Evolutionary conservation across 192 early-diverging fungal species (phyloP).

Genomic region (Rhizoclosmatium globosum): DNA sequence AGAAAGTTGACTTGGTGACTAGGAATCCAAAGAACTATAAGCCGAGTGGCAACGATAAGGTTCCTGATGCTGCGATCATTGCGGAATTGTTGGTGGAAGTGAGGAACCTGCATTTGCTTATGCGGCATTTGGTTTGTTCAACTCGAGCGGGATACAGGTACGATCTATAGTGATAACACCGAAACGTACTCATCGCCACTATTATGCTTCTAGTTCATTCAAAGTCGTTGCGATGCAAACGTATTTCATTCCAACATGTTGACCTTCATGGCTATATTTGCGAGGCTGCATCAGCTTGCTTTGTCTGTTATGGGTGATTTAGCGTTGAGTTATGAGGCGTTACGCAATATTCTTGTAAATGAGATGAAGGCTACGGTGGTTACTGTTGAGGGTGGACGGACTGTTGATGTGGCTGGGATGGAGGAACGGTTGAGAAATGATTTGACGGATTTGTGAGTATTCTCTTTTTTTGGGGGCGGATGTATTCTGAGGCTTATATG

Average conservation of each 20-base stretch:
- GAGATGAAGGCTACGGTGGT: neutral
- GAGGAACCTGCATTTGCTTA: neutral
- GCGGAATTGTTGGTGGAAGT: neutral
- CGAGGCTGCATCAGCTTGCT: neutral
- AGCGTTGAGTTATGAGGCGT: neutral
- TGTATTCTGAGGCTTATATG: too few species aligned
- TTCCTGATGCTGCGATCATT: neutral
- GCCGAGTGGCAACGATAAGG: neutral
- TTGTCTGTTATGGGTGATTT: neutral
- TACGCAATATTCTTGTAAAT: neutral
- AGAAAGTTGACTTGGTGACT: neutral
- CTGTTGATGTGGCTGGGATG: too few species aligned
- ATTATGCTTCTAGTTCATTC: neutral
- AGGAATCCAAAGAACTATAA: slow-evolving; percentile 8
- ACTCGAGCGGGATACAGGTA: neutral
- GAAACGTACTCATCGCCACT: neutral
- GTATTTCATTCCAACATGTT: neutral
- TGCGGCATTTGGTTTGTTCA: neutral
- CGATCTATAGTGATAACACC: neutral
- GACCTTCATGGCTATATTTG: slow-evolving; percentile 7
- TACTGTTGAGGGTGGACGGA: too few species aligned
- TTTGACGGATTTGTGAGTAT: neutral
- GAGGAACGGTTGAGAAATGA: neutral
- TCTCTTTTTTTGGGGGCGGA: too few species aligned
- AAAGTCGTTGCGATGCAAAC: slow-evolving; percentile 19